Evolutionary conservation across 495 filamentous ascomycete genomes (phyloP).

Genomic region (Melanomma pulvis-pyrius): DNA sequence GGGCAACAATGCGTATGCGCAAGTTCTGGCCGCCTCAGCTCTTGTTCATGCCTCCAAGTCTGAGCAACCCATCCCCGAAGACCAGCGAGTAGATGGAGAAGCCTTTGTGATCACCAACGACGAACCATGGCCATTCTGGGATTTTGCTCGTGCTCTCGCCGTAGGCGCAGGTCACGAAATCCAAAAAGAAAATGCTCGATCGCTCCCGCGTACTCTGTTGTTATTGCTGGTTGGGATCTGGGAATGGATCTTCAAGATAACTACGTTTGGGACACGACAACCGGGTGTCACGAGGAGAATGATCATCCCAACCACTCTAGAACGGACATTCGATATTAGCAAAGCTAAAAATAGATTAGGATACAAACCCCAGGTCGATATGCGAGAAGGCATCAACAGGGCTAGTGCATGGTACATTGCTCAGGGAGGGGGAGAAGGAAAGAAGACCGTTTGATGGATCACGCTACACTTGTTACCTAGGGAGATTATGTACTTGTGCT

Average conservation of each 20-base stretch:
- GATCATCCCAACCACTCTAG: slow-evolving; percentile 6
- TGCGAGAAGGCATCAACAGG: slow-evolving; percentile 14
- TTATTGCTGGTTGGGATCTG: slow-evolving; percentile 9
- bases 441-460: not conserved
- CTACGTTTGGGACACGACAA: slow-evolving; percentile 12
- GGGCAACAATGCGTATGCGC: slow-evolving; percentile 15
- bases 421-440: not conserved
- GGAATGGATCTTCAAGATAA: slow-evolving; percentile 16
- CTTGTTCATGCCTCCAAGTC: not conserved
- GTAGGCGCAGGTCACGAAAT: not conserved
- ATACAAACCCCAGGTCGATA: slow-evolving; percentile 14
- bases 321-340: slow-evolving; percentile 23
- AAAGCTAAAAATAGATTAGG: slow-evolving; percentile 27
- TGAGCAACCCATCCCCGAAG: not conserved
- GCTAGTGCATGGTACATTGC: not conserved
- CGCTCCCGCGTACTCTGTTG: slow-evolving; percentile 5
- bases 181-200: not conserved
- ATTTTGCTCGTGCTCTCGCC: slow-evolving; percentile 3
- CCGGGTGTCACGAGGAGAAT: slow-evolving; percentile 10
- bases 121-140: slow-evolving; percentile 17
- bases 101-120: slow-evolving; percentile 19
- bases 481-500: too few species aligned
- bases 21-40: slow-evolving; percentile 15
- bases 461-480: too few species aligned
- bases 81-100: slow-evolving; percentile 20